These are phyloP conservation scores for Agapanthus africanus DNA, from an alignment of 106 monocot genomes.

Conservation along the genomic window DNA sequence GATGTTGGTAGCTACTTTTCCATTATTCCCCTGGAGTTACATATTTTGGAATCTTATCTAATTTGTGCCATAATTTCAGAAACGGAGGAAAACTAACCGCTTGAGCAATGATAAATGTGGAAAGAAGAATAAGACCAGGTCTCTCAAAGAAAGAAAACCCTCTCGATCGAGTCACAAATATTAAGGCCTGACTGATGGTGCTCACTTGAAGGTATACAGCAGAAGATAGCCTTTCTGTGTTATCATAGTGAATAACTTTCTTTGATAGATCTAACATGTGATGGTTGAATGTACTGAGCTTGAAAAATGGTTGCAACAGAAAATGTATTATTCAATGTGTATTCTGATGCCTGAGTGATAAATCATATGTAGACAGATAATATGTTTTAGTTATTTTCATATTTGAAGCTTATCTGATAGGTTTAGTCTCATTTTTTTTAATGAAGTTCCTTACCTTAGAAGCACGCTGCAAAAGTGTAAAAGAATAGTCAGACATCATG, in stretches of 20 bases:
- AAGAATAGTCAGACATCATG: background rate
- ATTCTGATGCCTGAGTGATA: background rate
- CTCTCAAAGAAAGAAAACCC: slow-evolving; percentile 40
- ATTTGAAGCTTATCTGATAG: slow-evolving; percentile 1
- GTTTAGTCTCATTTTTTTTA: background rate
- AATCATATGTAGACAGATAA: background rate
- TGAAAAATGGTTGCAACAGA: slow-evolving; percentile 23
- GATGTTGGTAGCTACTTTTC: too few relatives aligned
- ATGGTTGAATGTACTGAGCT: slow-evolving; percentile 21
- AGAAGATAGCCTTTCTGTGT: slow-evolving; percentile 30
- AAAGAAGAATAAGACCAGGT: slow-evolving; percentile 37
- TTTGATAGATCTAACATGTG: slow-evolving; percentile 15
- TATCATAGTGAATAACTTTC: slow-evolving; percentile 3
- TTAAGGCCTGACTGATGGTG: slow-evolving; percentile 50
- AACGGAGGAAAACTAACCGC: slow-evolving; percentile 25
- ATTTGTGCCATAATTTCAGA: background rate
- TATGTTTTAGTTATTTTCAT: background rate
- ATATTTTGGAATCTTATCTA: background rate
- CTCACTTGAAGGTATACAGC: slow-evolving; percentile 57
- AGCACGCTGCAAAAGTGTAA: slow-evolving; percentile 7
- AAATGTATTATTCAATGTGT: background rate
- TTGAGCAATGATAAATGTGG: slow-evolving; percentile 44
- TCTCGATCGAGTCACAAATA: slow-evolving; percentile 54
- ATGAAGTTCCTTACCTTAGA: slow-evolving; percentile 10
- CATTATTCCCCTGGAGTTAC: too few relatives aligned